Evolutionary conservation across 352 stramenopile species (phyloP), one percentile per base, ranked within the genome.

Genomic region (Pythium biforme): DNA sequence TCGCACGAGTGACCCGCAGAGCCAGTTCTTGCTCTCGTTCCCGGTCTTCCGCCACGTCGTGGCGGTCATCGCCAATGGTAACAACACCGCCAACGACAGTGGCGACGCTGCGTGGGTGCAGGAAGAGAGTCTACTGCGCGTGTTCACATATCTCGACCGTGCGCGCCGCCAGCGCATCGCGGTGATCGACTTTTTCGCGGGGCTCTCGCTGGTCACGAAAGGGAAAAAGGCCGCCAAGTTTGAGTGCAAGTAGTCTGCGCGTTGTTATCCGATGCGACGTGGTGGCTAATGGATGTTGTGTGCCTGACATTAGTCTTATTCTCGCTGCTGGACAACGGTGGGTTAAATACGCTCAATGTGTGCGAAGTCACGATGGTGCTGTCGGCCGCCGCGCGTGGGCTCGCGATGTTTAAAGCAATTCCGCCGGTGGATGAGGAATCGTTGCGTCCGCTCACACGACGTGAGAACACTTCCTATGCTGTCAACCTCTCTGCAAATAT

Each of bases 141-240:
- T 77, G 8, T 90, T 88, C 45, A 39, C 73, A 9, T 33, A 41
- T 25, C 57, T 90, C 17, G 77, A 87, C 19, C 47, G 58, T 2
- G 65, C 66, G 9, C 40, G 45, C 15, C 45, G 59, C 3, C 29
- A 57, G 29, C 55, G 65, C 4, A 83, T 89, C 26, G 64, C 66
- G 0, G 76, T 62, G 9, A 55, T 88, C 33, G 79, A 89, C 50
- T 89, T 90, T 29, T 89, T 90, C 53, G 78, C 76, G 17, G 79
- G 79, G 0, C 63, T 90, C 17, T 74, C 74, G 52, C 65, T 90
- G 23, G 60, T 86, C 29, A 77, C 83, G 23, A 73, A 88, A 8
- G 76, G 72, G 54, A 89, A 90, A 55, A 90, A 90, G 54, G 67
- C 70, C 0, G 46, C 73, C 50, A 90, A 90, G 50, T 73, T 89